Evolutionary conservation across 352 stramenopile genomes (phyloP).

Genomic region (Phytophthora pistaciae): DNA sequence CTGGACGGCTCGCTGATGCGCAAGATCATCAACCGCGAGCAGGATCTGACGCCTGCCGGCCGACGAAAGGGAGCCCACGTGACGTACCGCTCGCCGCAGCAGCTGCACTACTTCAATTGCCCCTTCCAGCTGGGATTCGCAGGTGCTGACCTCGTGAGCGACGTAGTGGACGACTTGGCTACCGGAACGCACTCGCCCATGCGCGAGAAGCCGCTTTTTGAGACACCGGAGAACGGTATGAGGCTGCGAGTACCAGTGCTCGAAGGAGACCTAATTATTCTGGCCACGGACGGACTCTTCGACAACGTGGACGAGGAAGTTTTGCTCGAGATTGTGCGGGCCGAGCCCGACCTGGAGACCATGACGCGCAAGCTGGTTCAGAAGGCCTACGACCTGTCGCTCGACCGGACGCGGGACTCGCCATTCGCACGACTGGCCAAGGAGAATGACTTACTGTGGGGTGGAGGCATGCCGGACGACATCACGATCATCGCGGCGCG

Average conservation of each 20-base stretch:
- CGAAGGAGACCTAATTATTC: slow-evolving; percentile 96
- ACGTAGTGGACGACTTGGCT: slow-evolving; percentile 63
- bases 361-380: slow-evolving; percentile 86
- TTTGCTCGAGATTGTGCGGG: slow-evolving; percentile 75
- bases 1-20: slow-evolving; percentile 79
- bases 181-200: slow-evolving; percentile 55
- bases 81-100: slow-evolving; percentile 96
- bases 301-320: slow-evolving; percentile 95
- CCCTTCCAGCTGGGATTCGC: slow-evolving; percentile 93
- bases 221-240: slow-evolving; percentile 91
- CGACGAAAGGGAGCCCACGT: slow-evolving; percentile 82
- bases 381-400: slow-evolving; percentile 92
- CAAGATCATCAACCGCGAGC: slow-evolving; percentile 73
- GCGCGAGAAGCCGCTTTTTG: slow-evolving; percentile 91
- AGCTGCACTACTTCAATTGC: slow-evolving; percentile 98
- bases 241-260: slow-evolving; percentile 94
- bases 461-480: slow-evolving; percentile 93
- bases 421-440: slow-evolving; percentile 98
- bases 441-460: slow-evolving; percentile 98
- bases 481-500: slow-evolving; percentile 84
- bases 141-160: slow-evolving; percentile 49
- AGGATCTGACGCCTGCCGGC: slow-evolving; percentile 71
- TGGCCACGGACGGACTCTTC: slow-evolving; percentile 97
- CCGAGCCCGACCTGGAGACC: slow-evolving; percentile 64
- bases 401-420: slow-evolving; percentile 93